phyloP scores from a whole-genome alignment of 768 basidiomycete species.

The Arthromyces matolae region DNA sequence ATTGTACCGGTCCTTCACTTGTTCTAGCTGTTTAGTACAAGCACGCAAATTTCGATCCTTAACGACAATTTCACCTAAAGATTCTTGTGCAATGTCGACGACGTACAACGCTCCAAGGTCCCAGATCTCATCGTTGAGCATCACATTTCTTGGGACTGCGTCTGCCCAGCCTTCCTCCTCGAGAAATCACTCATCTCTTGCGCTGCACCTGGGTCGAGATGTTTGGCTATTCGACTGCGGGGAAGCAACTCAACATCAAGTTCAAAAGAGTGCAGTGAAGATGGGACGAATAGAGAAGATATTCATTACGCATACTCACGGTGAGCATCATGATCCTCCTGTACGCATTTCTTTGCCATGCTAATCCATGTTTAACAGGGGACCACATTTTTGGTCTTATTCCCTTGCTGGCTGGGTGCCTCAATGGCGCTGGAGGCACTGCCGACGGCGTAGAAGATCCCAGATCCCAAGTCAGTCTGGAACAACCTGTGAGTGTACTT shows the following conservation, averaged over 20 bases:
- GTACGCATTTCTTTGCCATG: neutral
- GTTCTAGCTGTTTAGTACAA: neutral
- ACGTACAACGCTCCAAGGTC: slow-evolving; percentile 4
- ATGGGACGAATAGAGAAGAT: slow-evolving; percentile 80
- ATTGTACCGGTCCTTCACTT: neutral
- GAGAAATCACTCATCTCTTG: slow-evolving; percentile 72
- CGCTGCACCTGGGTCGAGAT: slow-evolving; percentile 61
- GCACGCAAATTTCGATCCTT: neutral
- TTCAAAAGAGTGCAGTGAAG: slow-evolving; percentile 69
- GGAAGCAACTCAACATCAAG: slow-evolving; percentile 76
- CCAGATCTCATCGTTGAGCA: slow-evolving; percentile 35
- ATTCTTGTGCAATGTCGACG: neutral
- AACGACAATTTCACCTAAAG: neutral
- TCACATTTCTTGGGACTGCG: slow-evolving; percentile 80
- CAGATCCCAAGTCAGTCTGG: slow-evolving; percentile 37
- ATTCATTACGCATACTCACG: slow-evolving; percentile 88
- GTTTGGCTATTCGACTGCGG: slow-evolving; percentile 88
- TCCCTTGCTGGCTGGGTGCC: slow-evolving; percentile 61
- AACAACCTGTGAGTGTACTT: slow-evolving; percentile 33
- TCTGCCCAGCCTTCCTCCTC: slow-evolving; percentile 80
- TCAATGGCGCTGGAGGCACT: slow-evolving; percentile 74
- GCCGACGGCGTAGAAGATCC: slow-evolving; percentile 58
- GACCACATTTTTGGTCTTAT: slow-evolving; percentile 79
- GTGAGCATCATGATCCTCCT: slow-evolving; percentile 32
- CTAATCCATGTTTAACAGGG: slow-evolving; percentile 39